These are phyloP conservation scores for Xylaria sp. DNA, from an alignment of 2,329 filamentous ascomycete genomes.

Conservation along the genomic window DNA sequence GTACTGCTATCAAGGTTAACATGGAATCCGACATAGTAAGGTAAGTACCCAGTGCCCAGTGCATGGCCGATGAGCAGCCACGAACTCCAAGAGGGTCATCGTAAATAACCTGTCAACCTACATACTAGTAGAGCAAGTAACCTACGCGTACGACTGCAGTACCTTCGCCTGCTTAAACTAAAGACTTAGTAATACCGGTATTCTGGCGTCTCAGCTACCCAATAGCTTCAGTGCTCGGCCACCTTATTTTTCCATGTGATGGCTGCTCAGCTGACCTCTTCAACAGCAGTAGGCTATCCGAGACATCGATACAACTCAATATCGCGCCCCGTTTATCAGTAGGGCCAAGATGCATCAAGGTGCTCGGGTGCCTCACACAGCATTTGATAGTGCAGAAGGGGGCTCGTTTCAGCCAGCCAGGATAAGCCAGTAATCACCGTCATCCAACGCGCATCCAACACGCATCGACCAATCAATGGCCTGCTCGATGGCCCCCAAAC, in stretches of 20 bases:
- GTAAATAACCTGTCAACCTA: no score
- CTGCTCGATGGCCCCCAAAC: conserved; percentile 10
- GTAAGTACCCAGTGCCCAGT: background rate
- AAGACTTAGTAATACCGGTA: no score
- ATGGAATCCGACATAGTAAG: no score
- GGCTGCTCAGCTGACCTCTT: conserved; percentile 15
- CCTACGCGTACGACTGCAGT: no score
- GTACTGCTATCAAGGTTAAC: no score
- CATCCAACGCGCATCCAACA: background rate
- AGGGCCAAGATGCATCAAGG: conserved; percentile 17
- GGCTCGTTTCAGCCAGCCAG: conserved; percentile 24
- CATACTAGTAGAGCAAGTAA: no score
- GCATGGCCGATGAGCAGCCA: no score
- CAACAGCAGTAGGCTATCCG: background rate
- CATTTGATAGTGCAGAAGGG: conserved; percentile 9
- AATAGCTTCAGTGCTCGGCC: background rate
- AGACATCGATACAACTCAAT: background rate
- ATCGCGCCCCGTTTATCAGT: background rate
- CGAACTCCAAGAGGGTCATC: no score
- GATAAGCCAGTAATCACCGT: conserved; percentile 11
- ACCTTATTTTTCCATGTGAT: background rate
- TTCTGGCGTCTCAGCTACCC: background rate
- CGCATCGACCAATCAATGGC: conserved; percentile 16
- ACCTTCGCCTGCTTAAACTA: no score
- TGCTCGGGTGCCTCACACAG: conserved; percentile 17